Percentiles rank a stretch among this genome's conserved stretches.
These are phyloP conservation scores for Discostella stelligeroides DNA, from an alignment of 108 stramenopile genomes.

Conservation along the genomic window DNA sequence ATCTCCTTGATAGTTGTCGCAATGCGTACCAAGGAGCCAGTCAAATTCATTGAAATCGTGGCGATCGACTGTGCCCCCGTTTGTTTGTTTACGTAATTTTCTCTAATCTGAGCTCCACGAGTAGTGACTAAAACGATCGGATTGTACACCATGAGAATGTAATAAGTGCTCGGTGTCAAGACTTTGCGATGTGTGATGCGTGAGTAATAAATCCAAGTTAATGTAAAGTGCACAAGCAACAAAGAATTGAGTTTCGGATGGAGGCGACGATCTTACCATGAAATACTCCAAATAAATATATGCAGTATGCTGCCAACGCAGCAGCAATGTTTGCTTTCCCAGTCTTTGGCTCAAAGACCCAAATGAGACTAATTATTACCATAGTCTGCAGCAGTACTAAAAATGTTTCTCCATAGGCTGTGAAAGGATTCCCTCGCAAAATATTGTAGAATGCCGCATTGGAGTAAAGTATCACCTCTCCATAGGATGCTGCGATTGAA, in stretches of 20 bases:
- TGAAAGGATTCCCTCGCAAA: conserved; percentile 71
- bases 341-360: conserved; percentile 51
- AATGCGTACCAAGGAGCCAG: conserved; percentile 67
- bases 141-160: conserved; percentile 64
- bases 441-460: conserved; percentile 74
- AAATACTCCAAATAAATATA: conserved; percentile 51
- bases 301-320: conserved; percentile 33
- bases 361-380: conserved; percentile 55
- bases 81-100: conserved; percentile 62
- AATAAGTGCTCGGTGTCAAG: conserved; percentile 56
- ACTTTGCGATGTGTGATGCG: conserved; percentile 11
- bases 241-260: neutral
- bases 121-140: conserved; percentile 65
- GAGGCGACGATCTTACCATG: conserved; percentile 8
- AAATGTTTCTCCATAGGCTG: conserved; percentile 83
- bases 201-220: neutral
- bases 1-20: conserved; percentile 79
- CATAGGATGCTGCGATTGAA: conserved; percentile 56
- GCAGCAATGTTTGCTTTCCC: conserved; percentile 31
- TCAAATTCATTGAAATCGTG: conserved; percentile 68
- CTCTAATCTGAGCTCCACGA: conserved; percentile 66
- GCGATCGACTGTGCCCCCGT: conserved; percentile 78
- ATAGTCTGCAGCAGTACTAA: conserved; percentile 65
- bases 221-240: neutral
- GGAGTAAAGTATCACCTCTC: conserved; percentile 68